A percentile compares a stretch with the other conserved stretches of the same genome.
These are phyloP conservation scores for Anisodus acutangulus DNA, from an alignment of 257 asterid species.

Conservation along the genomic window DNA sequence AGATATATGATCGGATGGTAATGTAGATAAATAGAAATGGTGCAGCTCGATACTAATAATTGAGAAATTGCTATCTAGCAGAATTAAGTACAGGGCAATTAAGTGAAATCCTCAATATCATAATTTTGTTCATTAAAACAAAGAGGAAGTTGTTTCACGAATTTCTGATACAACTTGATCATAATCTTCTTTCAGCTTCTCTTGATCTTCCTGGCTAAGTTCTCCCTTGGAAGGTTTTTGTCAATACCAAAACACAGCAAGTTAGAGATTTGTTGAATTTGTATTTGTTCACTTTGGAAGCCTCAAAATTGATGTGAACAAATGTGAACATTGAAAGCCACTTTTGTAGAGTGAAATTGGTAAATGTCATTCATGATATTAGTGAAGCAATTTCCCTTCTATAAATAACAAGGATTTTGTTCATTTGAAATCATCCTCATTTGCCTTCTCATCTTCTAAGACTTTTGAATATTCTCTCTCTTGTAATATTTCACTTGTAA, in stretches of 20 bases:
- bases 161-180: constrained; percentile 67
- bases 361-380: too few relatives aligned
- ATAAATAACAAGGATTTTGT: too few relatives aligned
- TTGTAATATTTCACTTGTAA: too few relatives aligned
- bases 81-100: background rate
- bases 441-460: too few relatives aligned
- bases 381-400: too few relatives aligned
- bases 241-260: constrained; percentile 80
- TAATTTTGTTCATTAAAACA: constrained; percentile 39
- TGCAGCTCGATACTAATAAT: background rate
- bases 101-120: background rate
- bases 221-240: constrained; percentile 79
- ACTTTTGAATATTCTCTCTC: too few relatives aligned
- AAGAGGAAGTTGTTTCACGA: constrained; percentile 55
- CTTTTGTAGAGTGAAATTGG: too few relatives aligned
- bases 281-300: too few relatives aligned
- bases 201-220: constrained; percentile 66
- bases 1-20: background rate
- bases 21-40: background rate
- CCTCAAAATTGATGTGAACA: too few relatives aligned
- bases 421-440: too few relatives aligned
- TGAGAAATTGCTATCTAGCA: background rate
- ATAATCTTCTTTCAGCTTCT: constrained; percentile 71
- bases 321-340: too few relatives aligned
- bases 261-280: constrained; percentile 17